Evolutionary conservation across 352 stramenopile genomes (phyloP).

Genomic region (Phytophthora melonis): DNA sequence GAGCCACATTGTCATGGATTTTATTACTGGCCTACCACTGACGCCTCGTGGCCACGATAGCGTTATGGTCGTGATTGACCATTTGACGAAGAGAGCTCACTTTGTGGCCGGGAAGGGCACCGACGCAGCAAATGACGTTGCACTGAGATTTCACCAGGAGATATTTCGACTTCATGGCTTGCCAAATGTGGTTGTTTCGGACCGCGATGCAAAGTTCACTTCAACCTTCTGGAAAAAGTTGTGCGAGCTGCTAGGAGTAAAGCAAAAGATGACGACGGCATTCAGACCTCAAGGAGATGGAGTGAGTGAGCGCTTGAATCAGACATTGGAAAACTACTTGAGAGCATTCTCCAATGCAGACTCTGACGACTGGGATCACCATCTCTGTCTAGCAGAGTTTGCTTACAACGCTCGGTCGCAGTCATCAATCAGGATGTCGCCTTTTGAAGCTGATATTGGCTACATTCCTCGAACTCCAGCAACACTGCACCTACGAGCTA

Average conservation of each 20-base stretch:
- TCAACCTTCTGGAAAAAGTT: constrained; percentile 17
- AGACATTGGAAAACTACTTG: constrained; percentile 21
- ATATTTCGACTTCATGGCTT: constrained; percentile 15
- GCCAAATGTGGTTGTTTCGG: constrained; percentile 26
- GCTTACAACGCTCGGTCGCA: constrained; percentile 18
- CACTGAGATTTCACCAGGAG: constrained; percentile 22
- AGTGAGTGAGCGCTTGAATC: constrained; percentile 8
- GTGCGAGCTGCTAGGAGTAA: constrained; percentile 1
- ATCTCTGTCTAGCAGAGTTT: constrained; percentile 21
- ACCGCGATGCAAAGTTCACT: constrained; percentile 20
- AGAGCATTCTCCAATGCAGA: constrained; percentile 4
- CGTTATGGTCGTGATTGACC: constrained; percentile 28
- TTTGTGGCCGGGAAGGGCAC: constrained; percentile 9
- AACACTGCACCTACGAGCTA: neutral
- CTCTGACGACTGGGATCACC: constrained; percentile 16
- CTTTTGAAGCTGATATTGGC: constrained; percentile 27
- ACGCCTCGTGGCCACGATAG: neutral
- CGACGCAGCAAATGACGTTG: constrained; percentile 14
- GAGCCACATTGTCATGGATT: no score
- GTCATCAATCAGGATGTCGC: constrained; percentile 24
- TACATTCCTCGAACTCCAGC: constrained; percentile 17
- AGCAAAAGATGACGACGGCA: constrained; percentile 22
- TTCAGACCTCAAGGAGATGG: constrained; percentile 20
- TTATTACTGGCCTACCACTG: neutral
- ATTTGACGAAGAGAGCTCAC: constrained; percentile 12